A percentile compares a stretch with the other conserved stretches of the same genome.
Evolutionary conservation across 1,284 basidiomycete genomes (phyloP).

Genomic region (Ceratobasidium sp.): DNA sequence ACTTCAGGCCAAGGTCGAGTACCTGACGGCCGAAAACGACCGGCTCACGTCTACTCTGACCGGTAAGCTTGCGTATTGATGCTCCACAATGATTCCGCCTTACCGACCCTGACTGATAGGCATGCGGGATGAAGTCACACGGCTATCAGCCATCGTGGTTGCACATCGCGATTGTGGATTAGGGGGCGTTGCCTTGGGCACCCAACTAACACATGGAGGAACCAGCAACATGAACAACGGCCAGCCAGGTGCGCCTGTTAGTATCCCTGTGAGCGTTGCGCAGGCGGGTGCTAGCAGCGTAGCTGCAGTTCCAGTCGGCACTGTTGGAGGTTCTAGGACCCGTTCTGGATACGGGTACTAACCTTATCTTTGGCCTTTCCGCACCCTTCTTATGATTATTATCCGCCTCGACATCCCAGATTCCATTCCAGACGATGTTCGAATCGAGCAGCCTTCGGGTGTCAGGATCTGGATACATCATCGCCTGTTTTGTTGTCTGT

Average conservation of each 20-base stretch:
- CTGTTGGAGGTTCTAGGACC: constrained; percentile 34
- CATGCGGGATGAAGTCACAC: constrained; percentile 78
- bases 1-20: constrained; percentile 92
- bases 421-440: constrained; percentile 8
- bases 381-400: background rate
- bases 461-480: constrained; percentile 7
- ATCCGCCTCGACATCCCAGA: constrained; percentile 24
- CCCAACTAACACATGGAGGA: constrained; percentile 28
- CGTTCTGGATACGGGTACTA: constrained; percentile 39
- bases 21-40: constrained; percentile 88
- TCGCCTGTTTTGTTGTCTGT: constrained; percentile 29
- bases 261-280: constrained; percentile 42
- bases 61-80: constrained; percentile 43
- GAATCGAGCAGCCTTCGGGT: constrained; percentile 3
- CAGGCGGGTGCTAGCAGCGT: constrained; percentile 18
- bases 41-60: constrained; percentile 68
- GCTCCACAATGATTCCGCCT: constrained; percentile 52
- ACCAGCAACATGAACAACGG: constrained; percentile 12
- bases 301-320: constrained; percentile 29
- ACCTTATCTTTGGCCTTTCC: constrained; percentile 2
- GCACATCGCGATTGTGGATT: constrained; percentile 50
- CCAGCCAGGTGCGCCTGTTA: constrained; percentile 40
- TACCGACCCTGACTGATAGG: constrained; percentile 59
- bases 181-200: constrained; percentile 43
- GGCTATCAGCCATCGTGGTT: constrained; percentile 71